Conservation (phyloP, 2,329 filamentous ascomycete species). For the Fusarium irregulare region DNA sequence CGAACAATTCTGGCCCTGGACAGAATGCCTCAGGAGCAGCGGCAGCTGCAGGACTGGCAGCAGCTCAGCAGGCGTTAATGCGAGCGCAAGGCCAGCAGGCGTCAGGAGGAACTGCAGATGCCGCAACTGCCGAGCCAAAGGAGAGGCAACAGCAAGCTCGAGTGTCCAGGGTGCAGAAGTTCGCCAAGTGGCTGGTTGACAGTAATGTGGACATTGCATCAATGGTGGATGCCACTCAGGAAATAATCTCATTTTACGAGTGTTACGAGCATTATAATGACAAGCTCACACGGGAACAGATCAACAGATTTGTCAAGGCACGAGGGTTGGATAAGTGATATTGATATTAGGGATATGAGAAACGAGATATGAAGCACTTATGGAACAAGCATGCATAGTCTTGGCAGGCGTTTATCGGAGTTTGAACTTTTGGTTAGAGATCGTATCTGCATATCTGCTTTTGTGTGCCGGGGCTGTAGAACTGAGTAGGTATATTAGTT, state of each 20-base stretch:
- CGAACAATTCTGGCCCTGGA: conserved; percentile 53
- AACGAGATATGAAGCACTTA: conserved; percentile 42
- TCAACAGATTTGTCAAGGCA: conserved; percentile 70
- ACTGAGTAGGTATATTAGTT: background rate
- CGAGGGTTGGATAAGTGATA: conserved; percentile 64
- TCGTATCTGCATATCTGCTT: background rate
- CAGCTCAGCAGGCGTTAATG: conserved; percentile 61
- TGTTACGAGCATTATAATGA: conserved; percentile 71
- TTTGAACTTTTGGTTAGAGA: conserved; percentile 17
- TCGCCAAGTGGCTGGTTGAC: conserved; percentile 84
- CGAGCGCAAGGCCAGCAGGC: conserved; percentile 56
- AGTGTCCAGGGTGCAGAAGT: conserved; percentile 73
- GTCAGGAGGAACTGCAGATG: conserved; percentile 35
- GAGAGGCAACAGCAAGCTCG: conserved; percentile 65
- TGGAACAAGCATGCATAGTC: background rate
- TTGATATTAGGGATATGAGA: conserved; percentile 23
- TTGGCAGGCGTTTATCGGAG: conserved; percentile 25
- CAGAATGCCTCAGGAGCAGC: conserved; percentile 48
- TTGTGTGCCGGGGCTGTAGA: background rate
- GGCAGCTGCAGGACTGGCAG: conserved; percentile 58
- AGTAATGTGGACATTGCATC: conserved; percentile 86
- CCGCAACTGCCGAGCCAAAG: conserved; percentile 49
- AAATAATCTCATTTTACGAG: conserved; percentile 90
- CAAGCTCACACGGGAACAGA: conserved; percentile 67
- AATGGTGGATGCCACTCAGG: conserved; percentile 89